phyloP scores from a whole-genome alignment of 805 yeast genomes.

The Lipomyces kockii region DNA sequence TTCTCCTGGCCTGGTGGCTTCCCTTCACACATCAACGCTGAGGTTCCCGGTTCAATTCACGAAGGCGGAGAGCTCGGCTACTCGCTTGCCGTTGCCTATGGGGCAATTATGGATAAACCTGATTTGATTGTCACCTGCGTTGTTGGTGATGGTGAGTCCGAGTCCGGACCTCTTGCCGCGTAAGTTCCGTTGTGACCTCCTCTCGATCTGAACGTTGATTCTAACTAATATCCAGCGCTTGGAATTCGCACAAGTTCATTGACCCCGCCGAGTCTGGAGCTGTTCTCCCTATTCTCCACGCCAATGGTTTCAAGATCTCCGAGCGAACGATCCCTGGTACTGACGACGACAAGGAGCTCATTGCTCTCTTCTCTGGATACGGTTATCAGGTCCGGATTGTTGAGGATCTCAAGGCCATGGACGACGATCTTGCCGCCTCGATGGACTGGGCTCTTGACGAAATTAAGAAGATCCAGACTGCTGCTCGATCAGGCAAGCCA shows the following conservation, averaged over 20 bases:
- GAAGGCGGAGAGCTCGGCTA: conserved; percentile 40
- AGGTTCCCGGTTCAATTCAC: conserved; percentile 38
- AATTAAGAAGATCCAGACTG: conserved; percentile 32
- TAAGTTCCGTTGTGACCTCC: conserved; percentile 6
- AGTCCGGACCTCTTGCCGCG: conserved; percentile 38
- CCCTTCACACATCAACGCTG: conserved; percentile 37
- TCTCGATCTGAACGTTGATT: neutral
- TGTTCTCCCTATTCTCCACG: conserved; percentile 37
- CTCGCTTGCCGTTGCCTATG: conserved; percentile 37
- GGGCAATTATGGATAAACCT: conserved; percentile 37
- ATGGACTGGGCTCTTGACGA: conserved; percentile 35
- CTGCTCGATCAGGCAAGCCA: conserved; percentile 34
- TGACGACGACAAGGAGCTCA: conserved; percentile 35
- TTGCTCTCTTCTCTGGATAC: conserved; percentile 36
- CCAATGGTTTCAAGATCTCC: conserved; percentile 38
- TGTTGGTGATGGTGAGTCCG: conserved; percentile 39
- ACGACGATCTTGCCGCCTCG: conserved; percentile 34
- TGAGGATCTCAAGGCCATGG: conserved; percentile 24
- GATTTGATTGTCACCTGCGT: conserved; percentile 33
- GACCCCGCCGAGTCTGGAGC: conserved; percentile 39
- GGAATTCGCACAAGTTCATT: conserved; percentile 37
- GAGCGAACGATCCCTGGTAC: conserved; percentile 38
- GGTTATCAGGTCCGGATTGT: conserved; percentile 37
- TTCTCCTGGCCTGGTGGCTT: conserved; percentile 39
- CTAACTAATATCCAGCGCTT: conserved; percentile 21